phyloP scores from a whole-genome alignment of 805 yeast species.

The Starmerella vaccinii region DNA sequence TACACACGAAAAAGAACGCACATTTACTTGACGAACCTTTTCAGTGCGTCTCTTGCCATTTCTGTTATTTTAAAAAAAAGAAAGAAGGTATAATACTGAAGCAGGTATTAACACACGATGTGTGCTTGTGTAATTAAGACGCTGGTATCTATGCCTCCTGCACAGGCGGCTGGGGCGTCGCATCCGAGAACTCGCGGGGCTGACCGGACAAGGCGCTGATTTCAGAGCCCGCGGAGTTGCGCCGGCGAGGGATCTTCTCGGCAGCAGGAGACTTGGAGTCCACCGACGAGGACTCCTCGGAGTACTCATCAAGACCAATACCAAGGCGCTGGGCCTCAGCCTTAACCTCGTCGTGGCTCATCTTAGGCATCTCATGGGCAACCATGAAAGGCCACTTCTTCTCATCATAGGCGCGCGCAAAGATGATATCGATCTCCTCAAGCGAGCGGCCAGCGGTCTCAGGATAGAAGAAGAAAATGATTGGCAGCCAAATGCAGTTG shows the following conservation, averaged over 20 bases:
- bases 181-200: not conserved
- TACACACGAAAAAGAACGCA: no score
- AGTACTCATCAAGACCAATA: conserved; percentile 20
- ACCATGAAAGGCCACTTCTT: conserved; percentile 51
- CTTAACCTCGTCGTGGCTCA: conserved; percentile 48
- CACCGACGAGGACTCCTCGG: not conserved
- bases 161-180: not conserved
- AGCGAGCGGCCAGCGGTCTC: conserved; percentile 68
- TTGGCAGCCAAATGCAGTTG: conserved; percentile 50
- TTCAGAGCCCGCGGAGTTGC: not conserved
- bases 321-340: conserved; percentile 51
- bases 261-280: no score
- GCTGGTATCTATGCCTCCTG: conserved; percentile 1
- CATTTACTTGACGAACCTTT: no score
- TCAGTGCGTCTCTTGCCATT: no score
- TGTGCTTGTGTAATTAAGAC: not conserved
- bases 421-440: conserved; percentile 64
- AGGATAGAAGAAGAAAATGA: conserved; percentile 59
- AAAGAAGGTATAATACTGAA: not conserved
- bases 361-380: conserved; percentile 52
- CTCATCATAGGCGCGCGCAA: conserved; percentile 51
- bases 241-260: no score
- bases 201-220: not conserved
- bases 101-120: not conserved
- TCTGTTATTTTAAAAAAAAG: no score